These are phyloP conservation scores for Cucumis melo DNA, from an alignment of 306 rosid species.

Conservation along the genomic window DNA sequence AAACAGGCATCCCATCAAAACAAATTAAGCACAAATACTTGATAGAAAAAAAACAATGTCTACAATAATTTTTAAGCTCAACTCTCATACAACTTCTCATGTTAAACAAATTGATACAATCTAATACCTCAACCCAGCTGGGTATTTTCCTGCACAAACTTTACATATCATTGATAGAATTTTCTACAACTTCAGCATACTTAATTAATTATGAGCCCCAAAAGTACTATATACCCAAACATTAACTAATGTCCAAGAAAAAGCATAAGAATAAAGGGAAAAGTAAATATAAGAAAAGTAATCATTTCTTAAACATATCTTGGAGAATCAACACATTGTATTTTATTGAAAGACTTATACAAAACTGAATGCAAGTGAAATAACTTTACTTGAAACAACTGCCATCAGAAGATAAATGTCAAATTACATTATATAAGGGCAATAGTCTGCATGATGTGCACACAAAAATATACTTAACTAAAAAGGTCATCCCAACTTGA, in stretches of 20 bases:
- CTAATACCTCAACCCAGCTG: neutral
- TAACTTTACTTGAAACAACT: neutral
- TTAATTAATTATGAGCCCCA: too few relatives aligned
- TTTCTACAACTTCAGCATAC: too few relatives aligned
- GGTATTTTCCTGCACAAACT: neutral
- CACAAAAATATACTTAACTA: neutral
- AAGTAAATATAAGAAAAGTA: neutral
- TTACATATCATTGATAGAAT: too few relatives aligned
- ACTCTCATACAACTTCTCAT: neutral
- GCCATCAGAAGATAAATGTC: neutral
- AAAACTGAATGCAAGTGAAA: neutral
- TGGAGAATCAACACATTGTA: neutral
- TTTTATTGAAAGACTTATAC: neutral
- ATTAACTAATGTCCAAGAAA: neutral
- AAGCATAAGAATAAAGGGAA: neutral
- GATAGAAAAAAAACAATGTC: neutral
- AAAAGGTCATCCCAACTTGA: neutral
- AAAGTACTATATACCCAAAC: too few relatives aligned
- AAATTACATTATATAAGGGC: neutral
- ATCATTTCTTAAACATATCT: neutral
- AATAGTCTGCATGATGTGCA: neutral
- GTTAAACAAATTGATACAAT: neutral
- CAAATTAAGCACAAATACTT: neutral
- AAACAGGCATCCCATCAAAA: neutral
- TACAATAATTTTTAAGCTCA: neutral